These are phyloP conservation scores for Cyphellophora attinorum DNA, from an alignment of 2,329 filamentous ascomycete genomes.

Conservation along the genomic window DNA sequence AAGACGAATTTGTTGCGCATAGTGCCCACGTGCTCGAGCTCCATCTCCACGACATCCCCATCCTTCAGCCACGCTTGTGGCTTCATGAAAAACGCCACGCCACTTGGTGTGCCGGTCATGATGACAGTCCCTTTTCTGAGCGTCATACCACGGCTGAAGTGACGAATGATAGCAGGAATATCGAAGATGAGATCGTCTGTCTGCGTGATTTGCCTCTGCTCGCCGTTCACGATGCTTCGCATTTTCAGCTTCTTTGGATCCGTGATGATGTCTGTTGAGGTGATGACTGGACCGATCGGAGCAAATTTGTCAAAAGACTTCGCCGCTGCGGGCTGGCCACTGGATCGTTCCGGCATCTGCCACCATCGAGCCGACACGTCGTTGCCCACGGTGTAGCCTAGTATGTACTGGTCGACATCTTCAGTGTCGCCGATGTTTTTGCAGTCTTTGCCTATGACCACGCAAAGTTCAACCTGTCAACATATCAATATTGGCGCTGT, in stretches of 20 bases:
- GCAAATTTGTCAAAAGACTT: slow-evolving; percentile 74
- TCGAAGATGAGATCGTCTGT: slow-evolving; percentile 29
- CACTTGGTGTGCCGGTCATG: slow-evolving; percentile 31
- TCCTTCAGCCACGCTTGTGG: slow-evolving; percentile 27
- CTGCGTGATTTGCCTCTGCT: slow-evolving; percentile 26
- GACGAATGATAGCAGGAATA: slow-evolving; percentile 25
- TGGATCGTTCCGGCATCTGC: slow-evolving; percentile 56
- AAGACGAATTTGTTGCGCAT: slow-evolving; percentile 26
- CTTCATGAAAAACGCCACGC: slow-evolving; percentile 31
- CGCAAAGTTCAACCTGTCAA: no score
- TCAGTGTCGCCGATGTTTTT: slow-evolving; percentile 31
- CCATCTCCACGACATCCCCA: slow-evolving; percentile 34
- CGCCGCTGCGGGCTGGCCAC: slow-evolving; percentile 57
- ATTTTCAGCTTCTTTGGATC: slow-evolving; percentile 24
- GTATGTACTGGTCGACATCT: slow-evolving; percentile 59
- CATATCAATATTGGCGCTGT: no score
- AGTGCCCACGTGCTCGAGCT: slow-evolving; percentile 39
- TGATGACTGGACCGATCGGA: slow-evolving; percentile 62
- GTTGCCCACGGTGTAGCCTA: slow-evolving; percentile 67
- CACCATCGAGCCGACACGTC: slow-evolving; percentile 66
- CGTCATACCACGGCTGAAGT: slow-evolving; percentile 27
- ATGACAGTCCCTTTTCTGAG: slow-evolving; percentile 27
- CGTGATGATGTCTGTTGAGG: slow-evolving; percentile 38
- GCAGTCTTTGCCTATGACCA: slow-evolving; percentile 30
- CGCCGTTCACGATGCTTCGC: slow-evolving; percentile 26